phyloP scores from a whole-genome alignment of 352 stramenopile species.

The Thraustotheca clavata region DNA sequence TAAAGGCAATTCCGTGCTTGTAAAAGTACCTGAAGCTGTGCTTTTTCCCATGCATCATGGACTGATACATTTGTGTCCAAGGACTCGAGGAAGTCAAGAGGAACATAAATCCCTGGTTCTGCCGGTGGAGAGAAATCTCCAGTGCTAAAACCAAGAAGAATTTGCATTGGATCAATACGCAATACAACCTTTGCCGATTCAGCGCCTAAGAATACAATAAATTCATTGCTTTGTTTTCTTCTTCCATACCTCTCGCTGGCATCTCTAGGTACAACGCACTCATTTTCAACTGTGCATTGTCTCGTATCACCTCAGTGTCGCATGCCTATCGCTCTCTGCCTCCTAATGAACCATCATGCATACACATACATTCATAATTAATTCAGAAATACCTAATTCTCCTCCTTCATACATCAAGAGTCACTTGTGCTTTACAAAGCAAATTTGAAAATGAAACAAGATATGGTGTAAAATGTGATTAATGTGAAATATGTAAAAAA shows the following conservation, averaged over 20 bases:
- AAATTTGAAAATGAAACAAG: no score
- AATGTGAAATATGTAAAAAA: no score
- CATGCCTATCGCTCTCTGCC: no score
- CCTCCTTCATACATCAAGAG: no score
- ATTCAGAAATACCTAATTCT: no score
- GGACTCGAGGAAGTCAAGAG: slow-evolving; percentile 6
- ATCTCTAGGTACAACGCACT: background rate
- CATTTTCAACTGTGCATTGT: no score
- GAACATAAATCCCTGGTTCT: background rate
- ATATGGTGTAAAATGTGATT: no score
- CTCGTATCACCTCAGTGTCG: no score
- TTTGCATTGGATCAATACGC: slow-evolving; percentile 1
- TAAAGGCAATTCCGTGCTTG: background rate
- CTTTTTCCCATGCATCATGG: slow-evolving; percentile 1
- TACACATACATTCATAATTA: no score
- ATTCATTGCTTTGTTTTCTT: background rate
- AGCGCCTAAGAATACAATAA: background rate
- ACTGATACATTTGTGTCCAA: background rate
- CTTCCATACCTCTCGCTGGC: background rate
- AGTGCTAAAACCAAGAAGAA: background rate
- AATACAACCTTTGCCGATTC: slow-evolving; percentile 1
- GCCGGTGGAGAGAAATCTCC: background rate
- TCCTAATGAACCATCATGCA: no score
- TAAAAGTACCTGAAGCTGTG: background rate
- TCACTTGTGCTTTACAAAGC: no score